These are phyloP conservation scores for Globisporangium irregulare DNA, from an alignment of 352 stramenopile species.

Conservation along the genomic window DNA sequence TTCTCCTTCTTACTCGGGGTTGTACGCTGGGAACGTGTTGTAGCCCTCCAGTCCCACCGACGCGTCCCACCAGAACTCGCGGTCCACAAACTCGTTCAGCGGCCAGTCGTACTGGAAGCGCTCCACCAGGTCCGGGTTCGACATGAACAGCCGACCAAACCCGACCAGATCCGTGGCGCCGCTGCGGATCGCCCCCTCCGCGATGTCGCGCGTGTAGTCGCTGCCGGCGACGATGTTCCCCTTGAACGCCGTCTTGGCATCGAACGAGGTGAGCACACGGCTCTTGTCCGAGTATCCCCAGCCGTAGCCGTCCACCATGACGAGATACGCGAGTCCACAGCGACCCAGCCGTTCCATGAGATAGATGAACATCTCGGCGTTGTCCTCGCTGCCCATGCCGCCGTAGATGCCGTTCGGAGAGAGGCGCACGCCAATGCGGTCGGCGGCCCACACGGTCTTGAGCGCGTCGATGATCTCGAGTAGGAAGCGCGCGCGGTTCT, in stretches of 20 bases:
- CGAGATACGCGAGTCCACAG: neutral
- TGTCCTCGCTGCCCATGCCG: neutral
- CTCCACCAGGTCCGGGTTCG: constrained; percentile 4
- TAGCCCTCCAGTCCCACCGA: neutral
- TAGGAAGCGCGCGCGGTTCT: neutral
- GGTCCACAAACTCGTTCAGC: neutral
- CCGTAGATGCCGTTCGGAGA: neutral
- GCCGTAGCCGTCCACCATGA: neutral
- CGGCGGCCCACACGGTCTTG: neutral
- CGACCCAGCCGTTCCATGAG: neutral
- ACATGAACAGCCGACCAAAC: neutral
- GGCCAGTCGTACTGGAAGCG: constrained; percentile 5
- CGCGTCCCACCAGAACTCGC: neutral
- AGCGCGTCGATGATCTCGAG: neutral
- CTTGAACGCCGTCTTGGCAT: neutral
- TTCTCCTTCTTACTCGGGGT: neutral
- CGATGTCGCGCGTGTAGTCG: neutral
- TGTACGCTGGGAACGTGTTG: neutral
- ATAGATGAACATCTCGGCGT: neutral
- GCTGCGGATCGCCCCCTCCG: neutral
- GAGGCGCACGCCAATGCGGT: neutral
- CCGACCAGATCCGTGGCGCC: neutral
- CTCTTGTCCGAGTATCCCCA: neutral
- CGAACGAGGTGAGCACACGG: neutral
- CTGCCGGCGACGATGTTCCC: neutral